These are phyloP conservation scores for Venturia asperata DNA, from an alignment of 2,329 filamentous ascomycete genomes.

Conservation along the genomic window DNA sequence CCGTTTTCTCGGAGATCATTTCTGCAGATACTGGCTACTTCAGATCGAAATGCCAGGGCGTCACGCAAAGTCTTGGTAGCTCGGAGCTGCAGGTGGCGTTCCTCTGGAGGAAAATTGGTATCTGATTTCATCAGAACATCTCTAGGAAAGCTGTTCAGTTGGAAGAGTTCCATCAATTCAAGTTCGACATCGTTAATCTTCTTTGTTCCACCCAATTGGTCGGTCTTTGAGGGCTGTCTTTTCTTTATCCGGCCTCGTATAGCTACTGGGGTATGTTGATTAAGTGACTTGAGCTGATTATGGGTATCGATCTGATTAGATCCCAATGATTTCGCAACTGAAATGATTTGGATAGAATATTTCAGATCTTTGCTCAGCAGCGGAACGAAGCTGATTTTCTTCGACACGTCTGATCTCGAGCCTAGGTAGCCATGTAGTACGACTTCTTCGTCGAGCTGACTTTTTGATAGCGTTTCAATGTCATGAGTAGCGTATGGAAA, in stretches of 20 bases:
- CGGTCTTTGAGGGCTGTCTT: constrained; percentile 33
- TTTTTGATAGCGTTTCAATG: constrained; percentile 24
- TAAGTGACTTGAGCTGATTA: constrained; percentile 31
- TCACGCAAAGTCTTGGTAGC: constrained; percentile 61
- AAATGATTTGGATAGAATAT: constrained; percentile 45
- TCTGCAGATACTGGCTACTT: constrained; percentile 47
- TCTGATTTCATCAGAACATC: constrained; percentile 70
- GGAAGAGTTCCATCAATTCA: constrained; percentile 53
- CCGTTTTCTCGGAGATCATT: constrained; percentile 47
- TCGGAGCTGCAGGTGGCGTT: constrained; percentile 78
- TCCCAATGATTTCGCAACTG: constrained; percentile 31
- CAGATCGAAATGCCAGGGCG: constrained; percentile 63
- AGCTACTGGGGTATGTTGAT: constrained; percentile 48
- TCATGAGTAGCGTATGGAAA: constrained; percentile 41
- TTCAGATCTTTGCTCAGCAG: constrained; percentile 40
- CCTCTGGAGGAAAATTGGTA: constrained; percentile 64
- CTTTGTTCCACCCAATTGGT: constrained; percentile 27
- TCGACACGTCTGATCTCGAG: constrained; percentile 59
- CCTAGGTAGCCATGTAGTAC: constrained; percentile 66
- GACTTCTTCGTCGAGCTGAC: constrained; percentile 36
- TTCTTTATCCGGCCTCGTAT: constrained; percentile 44
- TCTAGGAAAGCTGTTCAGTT: constrained; percentile 65
- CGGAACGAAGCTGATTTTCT: constrained; percentile 64
- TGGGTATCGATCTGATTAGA: constrained; percentile 19
- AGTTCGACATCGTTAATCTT: constrained; percentile 49